Conservation (phyloP, 495 filamentous ascomycete species). For the Pseudoneurospora amorphoporcata region DNA sequence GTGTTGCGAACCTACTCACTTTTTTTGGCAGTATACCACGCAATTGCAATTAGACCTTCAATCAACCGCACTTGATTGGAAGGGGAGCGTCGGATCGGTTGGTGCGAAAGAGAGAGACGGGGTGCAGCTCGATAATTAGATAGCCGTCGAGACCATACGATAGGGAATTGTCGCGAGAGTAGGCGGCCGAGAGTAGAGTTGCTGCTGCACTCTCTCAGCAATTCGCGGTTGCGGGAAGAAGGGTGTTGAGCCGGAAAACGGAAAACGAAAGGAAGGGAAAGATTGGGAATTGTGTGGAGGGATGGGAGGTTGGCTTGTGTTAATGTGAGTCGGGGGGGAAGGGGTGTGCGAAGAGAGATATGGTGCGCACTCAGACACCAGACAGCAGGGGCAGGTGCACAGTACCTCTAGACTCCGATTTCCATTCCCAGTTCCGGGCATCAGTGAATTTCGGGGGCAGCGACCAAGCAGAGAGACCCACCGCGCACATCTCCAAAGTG, state of each 20-base stretch:
- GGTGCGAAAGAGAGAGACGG: not conserved
- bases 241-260: not conserved
- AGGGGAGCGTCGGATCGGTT: not conserved
- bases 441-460: not conserved
- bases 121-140: not conserved
- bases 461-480: not conserved
- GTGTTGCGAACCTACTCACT: not conserved
- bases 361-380: not conserved
- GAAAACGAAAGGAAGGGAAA: not conserved
- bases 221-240: not conserved
- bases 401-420: not conserved
- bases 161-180: not conserved
- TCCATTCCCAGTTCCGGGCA: not conserved
- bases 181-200: not conserved
- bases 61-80: not conserved
- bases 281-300: not conserved
- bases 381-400: not conserved
- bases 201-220: not conserved
- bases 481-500: not conserved
- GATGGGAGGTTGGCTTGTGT: not conserved
- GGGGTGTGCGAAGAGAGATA: not conserved
- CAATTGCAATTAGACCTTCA: not conserved
- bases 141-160: not conserved
- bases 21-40: not conserved
- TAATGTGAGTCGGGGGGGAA: not conserved